These are phyloP conservation scores for Lentinula edodes DNA, from an alignment of 768 basidiomycete species.

Conservation along the genomic window DNA sequence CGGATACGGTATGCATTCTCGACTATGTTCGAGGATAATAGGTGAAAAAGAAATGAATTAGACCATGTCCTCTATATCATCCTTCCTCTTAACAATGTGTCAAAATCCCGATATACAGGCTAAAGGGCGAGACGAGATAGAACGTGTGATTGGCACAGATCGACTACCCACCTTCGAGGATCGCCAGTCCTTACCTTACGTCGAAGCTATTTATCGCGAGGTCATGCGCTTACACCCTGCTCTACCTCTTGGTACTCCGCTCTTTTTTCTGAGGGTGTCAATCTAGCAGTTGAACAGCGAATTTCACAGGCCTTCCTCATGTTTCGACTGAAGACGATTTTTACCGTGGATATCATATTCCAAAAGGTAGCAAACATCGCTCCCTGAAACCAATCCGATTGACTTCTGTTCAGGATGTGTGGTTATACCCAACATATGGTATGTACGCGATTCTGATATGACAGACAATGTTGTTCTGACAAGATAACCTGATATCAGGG, in stretches of 20 bases:
- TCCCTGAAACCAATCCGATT: background rate
- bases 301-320: constrained; percentile 7
- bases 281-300: too few species aligned
- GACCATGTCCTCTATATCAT: background rate
- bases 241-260: background rate
- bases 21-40: too few species aligned
- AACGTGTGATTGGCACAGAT: background rate
- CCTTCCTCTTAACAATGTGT: constrained; percentile 12
- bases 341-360: constrained; percentile 12
- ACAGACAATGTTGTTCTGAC: background rate
- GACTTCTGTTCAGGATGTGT: background rate
- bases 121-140: background rate
- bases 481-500: background rate
- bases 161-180: constrained; percentile 1
- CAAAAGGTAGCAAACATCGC: constrained; percentile 14
- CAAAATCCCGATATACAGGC: background rate
- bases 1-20: background rate
- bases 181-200: background rate
- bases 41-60: background rate
- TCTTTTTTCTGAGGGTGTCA: too few species aligned
- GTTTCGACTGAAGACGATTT: constrained; percentile 16
- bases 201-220: constrained; percentile 1
- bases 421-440: constrained; percentile 3
- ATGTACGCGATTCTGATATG: background rate
- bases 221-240: background rate